phyloP scores from a whole-genome alignment of 2,329 filamentous ascomycete species.

The Colletotrichum sp. region DNA sequence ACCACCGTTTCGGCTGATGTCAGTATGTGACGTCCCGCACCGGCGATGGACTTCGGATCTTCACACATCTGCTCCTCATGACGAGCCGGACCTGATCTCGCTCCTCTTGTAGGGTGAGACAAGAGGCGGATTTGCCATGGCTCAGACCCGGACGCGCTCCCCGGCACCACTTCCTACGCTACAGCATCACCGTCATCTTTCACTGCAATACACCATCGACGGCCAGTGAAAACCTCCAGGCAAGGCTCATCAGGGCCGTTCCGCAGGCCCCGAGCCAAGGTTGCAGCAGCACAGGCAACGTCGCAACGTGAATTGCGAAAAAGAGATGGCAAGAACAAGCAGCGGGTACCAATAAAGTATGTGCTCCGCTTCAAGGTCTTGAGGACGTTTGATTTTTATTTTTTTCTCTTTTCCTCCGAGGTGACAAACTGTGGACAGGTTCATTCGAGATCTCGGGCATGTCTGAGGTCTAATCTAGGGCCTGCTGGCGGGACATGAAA shows the following conservation, averaged over 20 bases:
- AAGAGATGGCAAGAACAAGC: background rate
- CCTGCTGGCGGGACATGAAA: conserved; percentile 13
- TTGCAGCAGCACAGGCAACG: background rate
- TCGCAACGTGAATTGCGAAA: background rate
- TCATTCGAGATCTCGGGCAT: background rate
- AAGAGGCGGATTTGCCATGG: background rate
- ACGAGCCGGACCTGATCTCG: background rate
- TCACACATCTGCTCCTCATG: background rate
- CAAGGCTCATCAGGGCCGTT: conserved; percentile 6
- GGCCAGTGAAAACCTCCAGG: background rate
- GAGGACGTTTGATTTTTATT: background rate
- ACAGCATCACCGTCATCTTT: background rate
- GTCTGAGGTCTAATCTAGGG: conserved; percentile 3
- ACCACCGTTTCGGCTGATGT: conserved; percentile 5
- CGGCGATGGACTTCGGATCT: background rate
- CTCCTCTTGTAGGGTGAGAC: background rate
- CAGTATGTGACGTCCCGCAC: background rate
- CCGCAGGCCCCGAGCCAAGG: conserved; percentile 8
- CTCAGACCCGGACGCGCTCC: background rate
- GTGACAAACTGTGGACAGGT: background rate
- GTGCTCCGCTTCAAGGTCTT: conserved; percentile 2
- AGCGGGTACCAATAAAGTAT: conserved; percentile 12
- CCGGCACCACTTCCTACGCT: background rate
- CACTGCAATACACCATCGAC: background rate
- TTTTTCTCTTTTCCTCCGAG: background rate